Percentiles rank a stretch among this genome's conserved stretches.
phyloP scores from a whole-genome alignment of 352 stramenopile genomes.

The Globisporangium alternatum region DNA sequence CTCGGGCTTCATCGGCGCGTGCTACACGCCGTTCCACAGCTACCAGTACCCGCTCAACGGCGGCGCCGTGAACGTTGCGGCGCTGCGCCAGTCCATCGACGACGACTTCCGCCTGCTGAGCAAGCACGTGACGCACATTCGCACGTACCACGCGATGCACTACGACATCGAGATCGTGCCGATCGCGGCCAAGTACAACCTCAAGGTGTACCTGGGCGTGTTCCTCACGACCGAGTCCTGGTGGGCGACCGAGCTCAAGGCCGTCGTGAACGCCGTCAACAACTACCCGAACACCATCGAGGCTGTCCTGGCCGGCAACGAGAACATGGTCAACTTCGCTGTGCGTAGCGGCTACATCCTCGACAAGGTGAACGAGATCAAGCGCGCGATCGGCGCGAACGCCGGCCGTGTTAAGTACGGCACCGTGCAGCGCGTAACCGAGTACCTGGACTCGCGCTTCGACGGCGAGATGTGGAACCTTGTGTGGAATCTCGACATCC shows the following conservation, averaged over 20 bases:
- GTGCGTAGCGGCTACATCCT: constrained; percentile 23
- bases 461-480: constrained; percentile 10
- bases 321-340: constrained; percentile 24
- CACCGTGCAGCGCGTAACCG: constrained; percentile 33
- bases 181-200: constrained; percentile 12
- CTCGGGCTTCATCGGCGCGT: constrained; percentile 6
- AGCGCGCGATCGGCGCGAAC: constrained; percentile 19
- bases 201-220: constrained; percentile 23
- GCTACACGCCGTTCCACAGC: constrained; percentile 26
- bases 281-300: constrained; percentile 17
- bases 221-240: constrained; percentile 21
- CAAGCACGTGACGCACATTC: constrained; percentile 17
- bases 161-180: constrained; percentile 18
- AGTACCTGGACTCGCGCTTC: constrained; percentile 16
- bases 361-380: constrained; percentile 31
- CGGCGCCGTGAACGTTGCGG: neutral
- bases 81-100: constrained; percentile 15
- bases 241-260: constrained; percentile 7
- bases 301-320: constrained; percentile 18
- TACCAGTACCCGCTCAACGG: constrained; percentile 18
- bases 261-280: constrained; percentile 11
- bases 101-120: constrained; percentile 20
- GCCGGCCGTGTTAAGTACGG: constrained; percentile 22
- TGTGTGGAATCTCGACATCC: constrained; percentile 25
- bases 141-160: constrained; percentile 24